Evolutionary conservation across 1,284 basidiomycete genomes (phyloP).

Genomic region (Ceratobasidium sp.): DNA sequence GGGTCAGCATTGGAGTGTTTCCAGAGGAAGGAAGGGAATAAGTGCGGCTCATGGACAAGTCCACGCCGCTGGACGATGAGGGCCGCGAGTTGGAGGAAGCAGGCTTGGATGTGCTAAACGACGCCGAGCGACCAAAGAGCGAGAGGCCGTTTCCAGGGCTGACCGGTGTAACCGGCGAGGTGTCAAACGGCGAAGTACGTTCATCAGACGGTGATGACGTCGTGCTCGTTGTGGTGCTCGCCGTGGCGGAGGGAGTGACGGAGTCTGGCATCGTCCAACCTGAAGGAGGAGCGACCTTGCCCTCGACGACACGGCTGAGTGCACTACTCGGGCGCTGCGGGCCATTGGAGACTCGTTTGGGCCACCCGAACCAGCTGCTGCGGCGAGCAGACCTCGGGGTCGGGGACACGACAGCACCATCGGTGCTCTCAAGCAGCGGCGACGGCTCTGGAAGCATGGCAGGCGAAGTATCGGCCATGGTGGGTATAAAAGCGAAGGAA

Average conservation of each 20-base stretch:
- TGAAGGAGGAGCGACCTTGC: slow-evolving; percentile 10
- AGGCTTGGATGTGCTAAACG: neutral
- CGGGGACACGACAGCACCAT: slow-evolving; percentile 7
- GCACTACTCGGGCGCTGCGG: slow-evolving; percentile 33
- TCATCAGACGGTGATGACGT: slow-evolving; percentile 33
- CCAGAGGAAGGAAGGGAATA: slow-evolving; percentile 24
- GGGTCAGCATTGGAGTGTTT: slow-evolving; percentile 30
- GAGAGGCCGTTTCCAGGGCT: slow-evolving; percentile 4
- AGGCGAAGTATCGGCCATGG: slow-evolving; percentile 22
- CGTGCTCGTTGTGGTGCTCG: slow-evolving; percentile 32
- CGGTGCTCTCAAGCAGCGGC: neutral
- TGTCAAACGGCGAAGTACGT: slow-evolving; percentile 29
- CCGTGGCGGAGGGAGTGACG: slow-evolving; percentile 1
- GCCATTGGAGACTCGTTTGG: slow-evolving; percentile 17
- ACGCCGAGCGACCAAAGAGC: slow-evolving; percentile 3
- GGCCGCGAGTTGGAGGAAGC: slow-evolving; percentile 2
- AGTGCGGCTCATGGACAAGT: slow-evolving; percentile 35
- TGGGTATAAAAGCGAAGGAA: slow-evolving; percentile 2
- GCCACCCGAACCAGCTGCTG: slow-evolving; percentile 37
- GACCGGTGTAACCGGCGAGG: slow-evolving; percentile 8
- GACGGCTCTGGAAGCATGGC: slow-evolving; percentile 1
- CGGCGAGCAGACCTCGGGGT: slow-evolving; percentile 33
- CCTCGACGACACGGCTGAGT: slow-evolving; percentile 33
- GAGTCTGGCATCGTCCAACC: slow-evolving; percentile 9
- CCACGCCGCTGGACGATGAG: slow-evolving; percentile 21